Conservation (phyloP, 164 flowering plant genomes). For the Piper longum region DNA sequence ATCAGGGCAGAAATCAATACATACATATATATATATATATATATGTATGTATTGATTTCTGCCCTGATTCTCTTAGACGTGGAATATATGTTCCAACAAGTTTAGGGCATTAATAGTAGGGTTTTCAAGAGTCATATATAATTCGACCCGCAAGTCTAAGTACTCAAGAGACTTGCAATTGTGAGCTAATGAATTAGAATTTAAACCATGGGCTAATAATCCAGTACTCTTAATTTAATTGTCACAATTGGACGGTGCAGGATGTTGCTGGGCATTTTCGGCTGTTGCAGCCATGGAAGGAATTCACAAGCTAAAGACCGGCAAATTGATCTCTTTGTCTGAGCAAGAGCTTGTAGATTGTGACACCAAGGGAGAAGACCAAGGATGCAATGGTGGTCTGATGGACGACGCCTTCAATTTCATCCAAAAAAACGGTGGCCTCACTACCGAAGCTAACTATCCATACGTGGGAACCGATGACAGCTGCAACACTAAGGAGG, state of each 20-base stretch:
- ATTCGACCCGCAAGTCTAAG: no score
- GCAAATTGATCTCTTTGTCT: constrained; percentile 16
- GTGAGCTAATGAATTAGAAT: not conserved
- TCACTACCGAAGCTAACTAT: constrained; percentile 12
- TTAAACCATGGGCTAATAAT: not conserved
- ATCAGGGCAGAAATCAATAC: no score
- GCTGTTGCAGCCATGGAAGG: constrained; percentile 21
- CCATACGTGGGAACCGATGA: constrained; percentile 10
- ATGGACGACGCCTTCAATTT: constrained; percentile 13
- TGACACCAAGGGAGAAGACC: constrained; percentile 7
- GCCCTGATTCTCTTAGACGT: no score
- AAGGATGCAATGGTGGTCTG: constrained; percentile 13
- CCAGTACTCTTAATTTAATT: not conserved
- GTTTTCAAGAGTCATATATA: no score
- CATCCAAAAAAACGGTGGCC: constrained; percentile 6
- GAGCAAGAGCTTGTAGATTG: constrained; percentile 26
- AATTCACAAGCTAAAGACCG: constrained; percentile 8
- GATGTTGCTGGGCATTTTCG: constrained; percentile 25
- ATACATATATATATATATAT: no score
- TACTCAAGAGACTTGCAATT: not conserved
- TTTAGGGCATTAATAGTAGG: no score
- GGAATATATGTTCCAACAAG: no score
- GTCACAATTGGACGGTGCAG: not conserved
- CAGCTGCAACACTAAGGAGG: constrained; percentile 5
- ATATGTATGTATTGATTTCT: no score